phyloP scores from a whole-genome alignment of 805 yeast genomes.

The Candida dendrica region DNA sequence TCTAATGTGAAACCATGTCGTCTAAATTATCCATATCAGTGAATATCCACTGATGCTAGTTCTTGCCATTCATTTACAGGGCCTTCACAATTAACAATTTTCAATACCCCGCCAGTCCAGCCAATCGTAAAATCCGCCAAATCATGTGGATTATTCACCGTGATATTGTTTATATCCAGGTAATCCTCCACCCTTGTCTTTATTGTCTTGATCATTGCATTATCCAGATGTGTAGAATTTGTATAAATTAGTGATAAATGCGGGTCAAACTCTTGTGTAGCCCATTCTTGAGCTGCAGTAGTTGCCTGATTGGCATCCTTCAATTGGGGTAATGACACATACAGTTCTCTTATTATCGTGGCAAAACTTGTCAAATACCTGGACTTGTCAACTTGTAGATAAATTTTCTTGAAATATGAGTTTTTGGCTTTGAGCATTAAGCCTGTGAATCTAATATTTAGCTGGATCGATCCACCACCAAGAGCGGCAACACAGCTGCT shows the following conservation, averaged over 20 bases:
- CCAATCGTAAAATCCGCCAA: constrained; percentile 27
- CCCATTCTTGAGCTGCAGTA: constrained; percentile 50
- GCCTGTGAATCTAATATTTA: constrained; percentile 9
- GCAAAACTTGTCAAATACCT: constrained; percentile 27
- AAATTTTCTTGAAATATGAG: constrained; percentile 17
- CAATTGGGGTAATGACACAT: constrained; percentile 37
- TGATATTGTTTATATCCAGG: constrained; percentile 29
- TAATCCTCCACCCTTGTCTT: constrained; percentile 61
- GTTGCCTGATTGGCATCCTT: constrained; percentile 25
- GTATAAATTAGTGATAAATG: constrained; percentile 70
- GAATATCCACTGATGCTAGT: constrained; percentile 40
- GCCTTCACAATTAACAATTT: constrained; percentile 65
- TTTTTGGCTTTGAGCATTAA: constrained; percentile 11
- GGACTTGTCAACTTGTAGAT: constrained; percentile 12
- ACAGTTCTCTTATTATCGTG: constrained; percentile 46
- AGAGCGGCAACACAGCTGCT: constrained; percentile 54
- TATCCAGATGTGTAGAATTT: constrained; percentile 55
- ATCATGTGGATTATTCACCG: constrained; percentile 10
- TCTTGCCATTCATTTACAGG: constrained; percentile 64
- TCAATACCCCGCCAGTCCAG: constrained; percentile 59
- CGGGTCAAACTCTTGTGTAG: constrained; percentile 51
- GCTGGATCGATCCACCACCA: constrained; percentile 4
- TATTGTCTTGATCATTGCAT: constrained; percentile 56
- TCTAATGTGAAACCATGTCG: too few relatives aligned
- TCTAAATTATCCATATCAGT: constrained; percentile 6